Percentiles rank a stretch among this genome's conserved stretches.
phyloP scores from a whole-genome alignment of 1,139 yeast genomes.

The Williopsis jadinii region DNA sequence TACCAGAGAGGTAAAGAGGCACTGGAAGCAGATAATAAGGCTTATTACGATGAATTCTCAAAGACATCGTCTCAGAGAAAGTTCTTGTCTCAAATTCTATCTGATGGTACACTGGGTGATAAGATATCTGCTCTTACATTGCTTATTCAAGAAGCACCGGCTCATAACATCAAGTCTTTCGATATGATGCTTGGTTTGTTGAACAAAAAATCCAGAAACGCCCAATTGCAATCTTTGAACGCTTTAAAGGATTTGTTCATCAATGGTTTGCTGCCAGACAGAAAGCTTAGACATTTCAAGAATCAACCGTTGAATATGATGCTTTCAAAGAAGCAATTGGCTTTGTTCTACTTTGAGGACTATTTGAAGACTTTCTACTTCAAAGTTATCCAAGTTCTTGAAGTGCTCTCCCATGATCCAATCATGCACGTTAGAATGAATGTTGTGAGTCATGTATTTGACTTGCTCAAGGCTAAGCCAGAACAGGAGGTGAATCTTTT shows the following conservation, averaged over 20 bases:
- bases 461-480: conserved; percentile 76
- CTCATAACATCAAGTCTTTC: conserved; percentile 80
- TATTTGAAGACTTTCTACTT: conserved; percentile 73
- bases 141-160: conserved; percentile 89
- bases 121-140: conserved; percentile 91
- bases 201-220: conserved; percentile 88
- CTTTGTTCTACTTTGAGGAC: conserved; percentile 83
- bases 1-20: conserved; percentile 60
- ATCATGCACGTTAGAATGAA: conserved; percentile 82
- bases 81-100: conserved; percentile 81
- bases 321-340: conserved; percentile 48
- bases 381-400: conserved; percentile 58
- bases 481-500: conserved; percentile 94
- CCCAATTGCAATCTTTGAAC: conserved; percentile 83
- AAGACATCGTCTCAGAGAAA: conserved; percentile 79
- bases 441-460: conserved; percentile 70
- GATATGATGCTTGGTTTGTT: conserved; percentile 74
- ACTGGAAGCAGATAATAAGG: conserved; percentile 63
- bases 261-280: conserved; percentile 75
- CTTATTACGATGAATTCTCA: conserved; percentile 70
- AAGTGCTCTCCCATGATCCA: conserved; percentile 76
- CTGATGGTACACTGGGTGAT: conserved; percentile 93
- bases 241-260: conserved; percentile 85
- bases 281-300: conserved; percentile 74
- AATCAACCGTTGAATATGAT: conserved; percentile 59